Evolutionary conservation across 2,329 filamentous ascomycete genomes (phyloP).

Genomic region (Tolypocladium album): DNA sequence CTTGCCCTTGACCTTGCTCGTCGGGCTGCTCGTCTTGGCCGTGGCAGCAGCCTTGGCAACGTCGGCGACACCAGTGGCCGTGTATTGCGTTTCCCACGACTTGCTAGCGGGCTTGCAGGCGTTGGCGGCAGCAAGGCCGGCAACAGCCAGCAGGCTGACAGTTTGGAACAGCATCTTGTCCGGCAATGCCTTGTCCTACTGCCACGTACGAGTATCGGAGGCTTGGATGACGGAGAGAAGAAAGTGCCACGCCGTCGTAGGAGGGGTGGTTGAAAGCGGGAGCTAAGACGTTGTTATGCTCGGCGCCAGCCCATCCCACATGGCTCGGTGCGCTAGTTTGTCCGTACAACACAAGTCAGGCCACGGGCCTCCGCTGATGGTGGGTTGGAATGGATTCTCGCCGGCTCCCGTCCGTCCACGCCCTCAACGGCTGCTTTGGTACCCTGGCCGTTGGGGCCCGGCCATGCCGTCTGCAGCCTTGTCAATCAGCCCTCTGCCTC

Average conservation of each 20-base stretch:
- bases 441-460: background rate
- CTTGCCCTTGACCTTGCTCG: slow-evolving; percentile 56
- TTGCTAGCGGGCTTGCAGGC: background rate
- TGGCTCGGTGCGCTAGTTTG: background rate
- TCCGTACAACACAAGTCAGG: background rate
- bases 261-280: background rate
- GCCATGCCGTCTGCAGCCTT: background rate
- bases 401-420: background rate
- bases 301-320: background rate
- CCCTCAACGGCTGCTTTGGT: background rate
- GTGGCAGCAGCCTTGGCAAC: slow-evolving; percentile 49
- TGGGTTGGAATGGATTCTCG: background rate
- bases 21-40: slow-evolving; percentile 48
- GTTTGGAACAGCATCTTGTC: slow-evolving; percentile 7
- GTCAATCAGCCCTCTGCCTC: background rate
- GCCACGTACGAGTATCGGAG: background rate
- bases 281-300: background rate
- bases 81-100: slow-evolving; percentile 30
- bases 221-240: background rate
- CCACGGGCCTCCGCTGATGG: background rate
- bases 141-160: slow-evolving; percentile 13
- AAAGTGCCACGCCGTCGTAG: background rate
- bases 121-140: slow-evolving; percentile 13
- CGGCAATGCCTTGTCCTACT: background rate
- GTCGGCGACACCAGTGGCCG: slow-evolving; percentile 37